phyloP scores from a whole-genome alignment of 1,139 yeast species.

The Meyerozyma athensensis region DNA sequence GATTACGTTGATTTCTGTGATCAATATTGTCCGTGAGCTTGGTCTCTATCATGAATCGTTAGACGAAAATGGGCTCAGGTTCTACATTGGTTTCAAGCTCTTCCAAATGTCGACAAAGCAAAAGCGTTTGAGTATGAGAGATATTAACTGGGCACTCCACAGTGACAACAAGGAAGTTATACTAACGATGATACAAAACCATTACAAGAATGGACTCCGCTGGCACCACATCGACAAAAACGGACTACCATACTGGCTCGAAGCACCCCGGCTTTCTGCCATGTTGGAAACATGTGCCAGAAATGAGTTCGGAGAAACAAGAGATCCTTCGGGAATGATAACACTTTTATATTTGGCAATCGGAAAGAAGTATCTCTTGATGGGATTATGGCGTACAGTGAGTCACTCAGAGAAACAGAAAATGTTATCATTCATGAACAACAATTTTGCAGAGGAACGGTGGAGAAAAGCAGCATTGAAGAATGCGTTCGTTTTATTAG shows the following conservation, averaged over 20 bases:
- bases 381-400: conserved; percentile 79
- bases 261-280: conserved; percentile 40
- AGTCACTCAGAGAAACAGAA: conserved; percentile 80
- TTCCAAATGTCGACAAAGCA: conserved; percentile 48
- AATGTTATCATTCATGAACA: conserved; percentile 67
- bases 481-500: conserved; percentile 85
- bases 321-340: conserved; percentile 71
- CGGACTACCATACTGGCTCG: conserved; percentile 74
- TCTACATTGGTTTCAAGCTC: conserved; percentile 66
- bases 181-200: conserved; percentile 48
- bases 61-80: conserved; percentile 72
- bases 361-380: conserved; percentile 66
- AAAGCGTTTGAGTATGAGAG: conserved; percentile 62
- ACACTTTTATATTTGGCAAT: conserved; percentile 76
- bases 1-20: conserved; percentile 67
- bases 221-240: conserved; percentile 61
- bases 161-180: conserved; percentile 72
- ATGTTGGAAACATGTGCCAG: conserved; percentile 67
- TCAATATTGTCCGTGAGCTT: conserved; percentile 58
- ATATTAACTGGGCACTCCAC: conserved; percentile 82
- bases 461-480: conserved; percentile 89
- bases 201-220: conserved; percentile 39
- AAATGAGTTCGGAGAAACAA: conserved; percentile 53
- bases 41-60: conserved; percentile 43
- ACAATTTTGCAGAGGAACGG: conserved; percentile 68